Conservation (phyloP, 352 stramenopile species). For the Hyphochytrium catenoides region DNA sequence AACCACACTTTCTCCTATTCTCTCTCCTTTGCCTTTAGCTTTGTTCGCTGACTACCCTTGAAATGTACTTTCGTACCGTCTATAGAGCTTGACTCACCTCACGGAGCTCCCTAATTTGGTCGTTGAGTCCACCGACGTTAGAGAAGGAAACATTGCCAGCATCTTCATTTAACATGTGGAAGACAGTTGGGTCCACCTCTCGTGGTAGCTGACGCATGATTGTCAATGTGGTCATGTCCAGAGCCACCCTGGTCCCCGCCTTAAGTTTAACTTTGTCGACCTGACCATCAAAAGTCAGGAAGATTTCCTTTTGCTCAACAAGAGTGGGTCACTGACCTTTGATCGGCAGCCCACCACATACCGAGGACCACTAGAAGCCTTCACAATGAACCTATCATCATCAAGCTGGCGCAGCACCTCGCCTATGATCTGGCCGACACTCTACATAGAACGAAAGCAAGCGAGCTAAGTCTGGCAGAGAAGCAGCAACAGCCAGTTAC, state of each 20-base stretch:
- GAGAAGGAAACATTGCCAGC: slow-evolving; percentile 88
- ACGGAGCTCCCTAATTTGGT: slow-evolving; percentile 91
- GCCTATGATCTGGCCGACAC: slow-evolving; percentile 95
- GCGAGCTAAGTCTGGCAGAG: no score
- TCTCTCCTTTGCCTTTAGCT: no score
- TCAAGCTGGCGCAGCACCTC: slow-evolving; percentile 95
- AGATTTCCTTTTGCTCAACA: neutral
- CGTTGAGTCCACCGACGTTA: slow-evolving; percentile 93
- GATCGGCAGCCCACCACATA: slow-evolving; percentile 93
- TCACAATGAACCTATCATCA: slow-evolving; percentile 97
- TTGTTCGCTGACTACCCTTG: no score
- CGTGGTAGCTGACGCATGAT: slow-evolving; percentile 96
- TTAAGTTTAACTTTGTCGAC: slow-evolving; percentile 86
- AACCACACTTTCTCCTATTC: no score
- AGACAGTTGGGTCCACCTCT: slow-evolving; percentile 97
- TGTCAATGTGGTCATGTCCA: slow-evolving; percentile 99
- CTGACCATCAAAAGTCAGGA: neutral
- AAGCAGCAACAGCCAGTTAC: slow-evolving; percentile 2
- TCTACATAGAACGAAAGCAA: slow-evolving; percentile 53
- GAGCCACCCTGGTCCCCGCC: slow-evolving; percentile 83
- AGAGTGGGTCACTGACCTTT: slow-evolving; percentile 22
- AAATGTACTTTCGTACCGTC: no score
- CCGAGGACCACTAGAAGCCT: slow-evolving; percentile 87
- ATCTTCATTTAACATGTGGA: slow-evolving; percentile 97
- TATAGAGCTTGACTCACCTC: slow-evolving; percentile 30